phyloP scores from a whole-genome alignment of 495 filamentous ascomycete genomes.

The Neurospora terricola region DNA sequence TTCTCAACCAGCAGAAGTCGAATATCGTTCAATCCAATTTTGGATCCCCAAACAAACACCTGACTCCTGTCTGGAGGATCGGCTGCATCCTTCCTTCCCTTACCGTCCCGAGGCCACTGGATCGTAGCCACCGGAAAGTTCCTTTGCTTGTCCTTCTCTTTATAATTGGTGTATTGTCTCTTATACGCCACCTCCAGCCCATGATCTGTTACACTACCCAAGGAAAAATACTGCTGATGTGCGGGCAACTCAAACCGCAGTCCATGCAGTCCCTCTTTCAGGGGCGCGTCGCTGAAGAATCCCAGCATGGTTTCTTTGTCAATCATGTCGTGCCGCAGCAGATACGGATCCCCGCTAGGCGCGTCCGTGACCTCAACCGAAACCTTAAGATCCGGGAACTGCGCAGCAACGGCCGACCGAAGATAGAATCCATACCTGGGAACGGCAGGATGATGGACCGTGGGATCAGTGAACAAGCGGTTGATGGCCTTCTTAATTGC shows the following conservation, averaged over 20 bases:
- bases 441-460: constrained; percentile 6
- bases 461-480: constrained; percentile 7
- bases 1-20: not conserved
- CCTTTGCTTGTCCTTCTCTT: not conserved
- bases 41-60: not conserved
- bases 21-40: not conserved
- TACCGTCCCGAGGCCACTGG: not conserved
- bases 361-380: not conserved
- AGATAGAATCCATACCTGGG: constrained; percentile 24
- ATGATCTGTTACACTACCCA: not conserved
- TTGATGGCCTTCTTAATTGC: constrained; percentile 27
- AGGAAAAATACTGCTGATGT: constrained; percentile 26
- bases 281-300: not conserved
- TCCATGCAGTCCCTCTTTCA: not conserved
- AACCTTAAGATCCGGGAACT: constrained; percentile 21
- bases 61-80: not conserved
- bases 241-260: constrained; percentile 8
- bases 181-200: not conserved
- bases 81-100: not conserved
- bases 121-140: not conserved
- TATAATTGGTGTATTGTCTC: not conserved
- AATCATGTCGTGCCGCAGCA: constrained; percentile 14
- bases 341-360: constrained; percentile 1
- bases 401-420: constrained; percentile 13
- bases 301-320: constrained; percentile 17